Evolutionary conservation across 2,329 filamentous ascomycete genomes (phyloP).

Genomic region (Fusarium tricinctum): DNA sequence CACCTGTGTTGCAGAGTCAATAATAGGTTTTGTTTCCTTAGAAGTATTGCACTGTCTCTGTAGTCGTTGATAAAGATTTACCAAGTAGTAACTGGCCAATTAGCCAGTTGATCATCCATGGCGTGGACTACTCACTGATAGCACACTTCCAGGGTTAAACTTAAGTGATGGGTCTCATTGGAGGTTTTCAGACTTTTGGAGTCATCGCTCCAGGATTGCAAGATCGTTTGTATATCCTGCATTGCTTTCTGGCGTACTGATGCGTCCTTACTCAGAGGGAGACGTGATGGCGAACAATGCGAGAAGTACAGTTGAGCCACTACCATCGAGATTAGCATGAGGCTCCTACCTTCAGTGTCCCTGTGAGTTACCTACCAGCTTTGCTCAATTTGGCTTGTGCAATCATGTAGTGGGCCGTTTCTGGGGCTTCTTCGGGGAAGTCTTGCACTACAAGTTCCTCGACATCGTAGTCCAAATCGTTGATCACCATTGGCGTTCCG

Average conservation of each 20-base stretch:
- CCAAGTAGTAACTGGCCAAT: background rate
- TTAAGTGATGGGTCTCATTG: background rate
- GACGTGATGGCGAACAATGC: background rate
- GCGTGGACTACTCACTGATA: background rate
- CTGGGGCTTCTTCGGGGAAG: background rate
- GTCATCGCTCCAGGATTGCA: background rate
- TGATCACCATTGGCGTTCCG: background rate
- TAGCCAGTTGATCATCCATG: accelerated
- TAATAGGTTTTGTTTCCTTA: accelerated
- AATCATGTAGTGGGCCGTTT: background rate
- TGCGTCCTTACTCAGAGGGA: accelerated
- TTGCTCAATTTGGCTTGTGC: background rate
- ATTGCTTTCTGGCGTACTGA: background rate
- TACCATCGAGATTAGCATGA: background rate
- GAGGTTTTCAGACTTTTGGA: background rate
- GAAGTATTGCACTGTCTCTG: background rate
- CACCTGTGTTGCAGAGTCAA: background rate
- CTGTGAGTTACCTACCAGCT: background rate
- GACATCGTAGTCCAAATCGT: background rate
- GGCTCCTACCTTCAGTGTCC: accelerated
- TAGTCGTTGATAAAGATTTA: background rate
- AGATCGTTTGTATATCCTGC: accelerated
- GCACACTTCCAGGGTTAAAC: background rate
- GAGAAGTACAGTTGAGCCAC: conserved; percentile 6
- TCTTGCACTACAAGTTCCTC: background rate